Percentiles rank a stretch among this genome's conserved stretches.
These are phyloP conservation scores for Penicillium roqueforti DNA, from an alignment of 495 filamentous ascomycete genomes.

Conservation along the genomic window DNA sequence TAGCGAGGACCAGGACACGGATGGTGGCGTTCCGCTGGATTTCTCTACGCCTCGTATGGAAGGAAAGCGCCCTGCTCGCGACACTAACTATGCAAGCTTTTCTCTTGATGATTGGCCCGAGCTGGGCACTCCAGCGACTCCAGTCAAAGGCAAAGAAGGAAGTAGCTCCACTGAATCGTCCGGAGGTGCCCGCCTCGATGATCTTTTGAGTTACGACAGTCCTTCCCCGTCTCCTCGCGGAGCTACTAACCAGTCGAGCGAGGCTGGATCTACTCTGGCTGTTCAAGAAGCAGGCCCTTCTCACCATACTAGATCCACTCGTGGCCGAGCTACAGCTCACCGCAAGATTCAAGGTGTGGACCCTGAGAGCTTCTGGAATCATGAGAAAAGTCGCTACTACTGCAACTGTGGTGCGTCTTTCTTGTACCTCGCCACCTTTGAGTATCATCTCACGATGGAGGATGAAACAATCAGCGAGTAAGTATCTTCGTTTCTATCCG, in stretches of 20 bases:
- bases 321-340: background rate
- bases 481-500: background rate
- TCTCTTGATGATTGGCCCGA: background rate
- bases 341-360: conserved; percentile 10
- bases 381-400: conserved; percentile 17
- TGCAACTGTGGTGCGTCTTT: conserved; percentile 27
- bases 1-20: conserved; percentile 27
- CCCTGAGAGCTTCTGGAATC: conserved; percentile 22
- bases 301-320: no score
- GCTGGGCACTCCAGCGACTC: background rate
- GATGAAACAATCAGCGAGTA: background rate
- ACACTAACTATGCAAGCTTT: no score
- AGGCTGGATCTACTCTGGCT: background rate
- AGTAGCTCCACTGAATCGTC: background rate
- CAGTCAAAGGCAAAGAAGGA: background rate
- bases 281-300: background rate
- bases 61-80: background rate
- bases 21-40: conserved; percentile 6
- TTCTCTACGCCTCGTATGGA: background rate
- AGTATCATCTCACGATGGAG: background rate
- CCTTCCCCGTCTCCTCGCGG: background rate
- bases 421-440: conserved; percentile 4
- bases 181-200: background rate
- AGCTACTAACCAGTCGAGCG: background rate
- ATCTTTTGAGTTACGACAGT: background rate